Evolutionary conservation across 2,329 filamentous ascomycete species (phyloP), one percentile per base, ranked within the genome.

Genomic region (Thelonectria blattea): DNA sequence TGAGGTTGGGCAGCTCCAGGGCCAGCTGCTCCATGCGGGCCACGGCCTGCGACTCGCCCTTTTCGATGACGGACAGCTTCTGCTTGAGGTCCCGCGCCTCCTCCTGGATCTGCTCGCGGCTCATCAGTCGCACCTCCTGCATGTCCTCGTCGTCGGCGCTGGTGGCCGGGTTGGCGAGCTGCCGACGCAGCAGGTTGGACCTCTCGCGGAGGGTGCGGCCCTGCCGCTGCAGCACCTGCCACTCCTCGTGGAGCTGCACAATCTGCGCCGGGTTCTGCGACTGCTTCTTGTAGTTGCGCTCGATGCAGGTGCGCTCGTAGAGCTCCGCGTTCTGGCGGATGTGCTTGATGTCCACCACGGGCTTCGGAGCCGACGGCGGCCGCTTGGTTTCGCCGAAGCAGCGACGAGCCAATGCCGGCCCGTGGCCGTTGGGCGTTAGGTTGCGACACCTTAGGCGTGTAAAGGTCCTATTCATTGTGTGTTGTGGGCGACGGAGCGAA

Each of bases 301-400:
- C 89, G 61, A 90, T 74, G 77, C 92, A 96, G 72, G 96, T 98
- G 66, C 89, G 82, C 68, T 90, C 85, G 80, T 97, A 91, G 15
- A 96, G 83, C 14, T 89, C 86, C 15, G 91, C 87, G 76, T 96
- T 91, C 72, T 92, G 85, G 59, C 93, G 93, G 74, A 99, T 97
- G 78, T 95, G 90, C 75, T 92, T 94, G 73, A 96, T 84, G 79
- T 97, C 91, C 66, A 96, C 84, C 48, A 85, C 85, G 24, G 91
- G 87, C 74, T 92, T 94, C 11, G 92, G 93, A 14, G 91, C 93
- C 53, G 85, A 88, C 2, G 90, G 82, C 5, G 91, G 90, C 41
- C 88, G 83, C 59, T 74, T 75, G 46, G 60, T 55, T 48, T 73
- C 71, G 49, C 69, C 65, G 41, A 71, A 68, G 59, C 63, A 68